Base-by-base conservation (phyloP, 352 stramenopile species). In the Thraustochytrium sp. region DNA sequence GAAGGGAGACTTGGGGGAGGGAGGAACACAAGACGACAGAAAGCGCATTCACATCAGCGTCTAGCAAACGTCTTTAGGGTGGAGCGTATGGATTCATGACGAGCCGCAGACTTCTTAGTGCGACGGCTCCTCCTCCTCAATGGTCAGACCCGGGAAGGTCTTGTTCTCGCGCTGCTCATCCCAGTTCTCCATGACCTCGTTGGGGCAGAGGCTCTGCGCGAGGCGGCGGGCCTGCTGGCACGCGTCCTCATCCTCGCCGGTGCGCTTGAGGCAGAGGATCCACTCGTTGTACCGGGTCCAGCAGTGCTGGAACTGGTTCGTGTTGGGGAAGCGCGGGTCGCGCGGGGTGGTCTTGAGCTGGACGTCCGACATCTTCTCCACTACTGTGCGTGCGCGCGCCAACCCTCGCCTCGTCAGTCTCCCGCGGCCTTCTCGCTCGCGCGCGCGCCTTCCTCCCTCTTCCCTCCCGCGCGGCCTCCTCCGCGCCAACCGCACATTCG, bases 261-360 rank as follows among this genome's bases (percentile, higher is more conserved):
- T 97, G 86, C 94, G 94, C 90, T 98, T 98, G 64, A 97, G 84
- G 89, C 96, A 98, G 59, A 98, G 87, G 42, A 98, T 91, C 89
- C 93, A 98, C 90, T 98, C 95, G 87, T 98, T 98, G 93, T 98
- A 98, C 61, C 92, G 90, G 78, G 91, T 95, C 92, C 91, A 93
- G 65, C 18, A 54, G 68, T 80, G 68, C 68, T 95, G 91, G 65
- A 89, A 86, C 89, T 95, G 91, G 89, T 95, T 95, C 85, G 88
- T 85, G 89, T 94, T 95, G 46, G 91, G 91, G 89, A 95, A 95
- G 36, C 91, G 90, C 37, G 90, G 89, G 89, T 95, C 91, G 82
- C 93, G 84, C 74, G 91, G 91, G 75, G 91, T 94, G 74, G 91
- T 94, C 75, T 85, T 84, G 40, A 84, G 44, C 42, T 13, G 0